phyloP scores from a whole-genome alignment of 202 grass and related monocot species.

The Zizania palustris region DNA sequence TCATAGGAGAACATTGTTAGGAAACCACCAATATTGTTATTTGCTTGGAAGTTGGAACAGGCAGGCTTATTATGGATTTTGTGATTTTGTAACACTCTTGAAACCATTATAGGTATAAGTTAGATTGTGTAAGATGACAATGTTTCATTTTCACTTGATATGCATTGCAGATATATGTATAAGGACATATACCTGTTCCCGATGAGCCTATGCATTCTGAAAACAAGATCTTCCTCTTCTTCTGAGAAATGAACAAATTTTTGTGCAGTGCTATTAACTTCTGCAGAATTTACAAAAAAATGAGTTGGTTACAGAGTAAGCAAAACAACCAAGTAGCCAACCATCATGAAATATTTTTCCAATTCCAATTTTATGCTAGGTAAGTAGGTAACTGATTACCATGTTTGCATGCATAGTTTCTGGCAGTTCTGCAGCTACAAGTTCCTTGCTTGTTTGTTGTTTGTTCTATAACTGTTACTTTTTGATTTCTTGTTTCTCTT shows the following conservation, averaged over 20 bases:
- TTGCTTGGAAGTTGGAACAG: constrained; percentile 22
- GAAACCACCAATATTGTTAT: constrained; percentile 3
- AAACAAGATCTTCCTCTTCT: constrained; percentile 57
- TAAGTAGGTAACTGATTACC: neutral
- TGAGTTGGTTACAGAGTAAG: constrained; percentile 15
- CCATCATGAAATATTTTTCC: neutral
- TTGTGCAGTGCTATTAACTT: constrained; percentile 36
- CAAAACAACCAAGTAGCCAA: constrained; percentile 14
- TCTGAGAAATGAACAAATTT: constrained; percentile 52
- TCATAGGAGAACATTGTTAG: constrained; percentile 27
- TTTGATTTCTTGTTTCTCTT: neutral
- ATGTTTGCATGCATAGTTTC: neutral
- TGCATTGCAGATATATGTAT: constrained; percentile 8
- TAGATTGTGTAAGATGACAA: neutral
- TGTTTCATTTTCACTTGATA: constrained; percentile 7
- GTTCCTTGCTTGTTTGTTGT: neutral
- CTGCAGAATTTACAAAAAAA: constrained; percentile 37
- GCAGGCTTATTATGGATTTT: neutral
- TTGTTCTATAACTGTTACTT: constrained; percentile 14
- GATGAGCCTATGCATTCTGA: constrained; percentile 59
- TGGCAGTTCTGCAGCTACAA: neutral
- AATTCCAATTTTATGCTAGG: neutral
- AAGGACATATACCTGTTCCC: constrained; percentile 48
- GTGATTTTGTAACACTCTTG: neutral
- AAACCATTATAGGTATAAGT: neutral